Conservation (phyloP, 768 basidiomycete species). For the Lepiota venenata region DNA sequence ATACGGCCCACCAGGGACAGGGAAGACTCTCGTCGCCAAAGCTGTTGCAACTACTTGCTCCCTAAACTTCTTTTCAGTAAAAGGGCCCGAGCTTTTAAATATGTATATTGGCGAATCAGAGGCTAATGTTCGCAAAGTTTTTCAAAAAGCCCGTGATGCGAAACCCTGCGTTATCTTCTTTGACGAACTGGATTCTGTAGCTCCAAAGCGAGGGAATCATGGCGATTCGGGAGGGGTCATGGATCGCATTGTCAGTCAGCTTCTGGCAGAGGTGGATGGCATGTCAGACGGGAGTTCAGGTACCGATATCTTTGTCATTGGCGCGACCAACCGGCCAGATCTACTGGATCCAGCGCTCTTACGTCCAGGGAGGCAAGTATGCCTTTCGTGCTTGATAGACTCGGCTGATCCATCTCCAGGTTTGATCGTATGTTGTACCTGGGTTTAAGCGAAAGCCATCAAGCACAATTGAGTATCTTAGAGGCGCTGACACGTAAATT, state of each 20-base stretch:
- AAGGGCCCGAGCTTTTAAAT: conserved; percentile 92
- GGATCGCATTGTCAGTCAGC: conserved; percentile 95
- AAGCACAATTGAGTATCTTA: conserved; percentile 82
- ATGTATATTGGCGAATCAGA: conserved; percentile 99
- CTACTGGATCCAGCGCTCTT: conserved; percentile 86
- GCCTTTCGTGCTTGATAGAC: background rate
- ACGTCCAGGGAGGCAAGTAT: conserved; percentile 77
- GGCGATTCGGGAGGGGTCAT: conserved; percentile 97
- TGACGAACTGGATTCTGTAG: conserved; percentile 93
- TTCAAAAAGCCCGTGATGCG: conserved; percentile 88
- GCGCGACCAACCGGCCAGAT: conserved; percentile 94
- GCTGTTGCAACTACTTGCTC: conserved; percentile 95
- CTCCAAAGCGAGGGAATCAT: conserved; percentile 91
- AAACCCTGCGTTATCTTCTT: conserved; percentile 96
- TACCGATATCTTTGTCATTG: conserved; percentile 87
- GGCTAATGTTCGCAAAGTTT: conserved; percentile 92
- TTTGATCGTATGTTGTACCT: conserved; percentile 98
- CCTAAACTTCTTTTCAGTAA: conserved; percentile 95
- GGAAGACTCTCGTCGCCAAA: conserved; percentile 93
- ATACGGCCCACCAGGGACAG: conserved; percentile 95
- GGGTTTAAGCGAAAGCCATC: conserved; percentile 84
- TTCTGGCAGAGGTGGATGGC: conserved; percentile 92
- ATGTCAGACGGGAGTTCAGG: conserved; percentile 64
- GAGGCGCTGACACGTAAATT: conserved; percentile 93
- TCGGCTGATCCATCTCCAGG: conserved; percentile 35